These are phyloP conservation scores for Xylariaceae sp. DNA, from an alignment of 2,329 filamentous ascomycete genomes.

Conservation along the genomic window DNA sequence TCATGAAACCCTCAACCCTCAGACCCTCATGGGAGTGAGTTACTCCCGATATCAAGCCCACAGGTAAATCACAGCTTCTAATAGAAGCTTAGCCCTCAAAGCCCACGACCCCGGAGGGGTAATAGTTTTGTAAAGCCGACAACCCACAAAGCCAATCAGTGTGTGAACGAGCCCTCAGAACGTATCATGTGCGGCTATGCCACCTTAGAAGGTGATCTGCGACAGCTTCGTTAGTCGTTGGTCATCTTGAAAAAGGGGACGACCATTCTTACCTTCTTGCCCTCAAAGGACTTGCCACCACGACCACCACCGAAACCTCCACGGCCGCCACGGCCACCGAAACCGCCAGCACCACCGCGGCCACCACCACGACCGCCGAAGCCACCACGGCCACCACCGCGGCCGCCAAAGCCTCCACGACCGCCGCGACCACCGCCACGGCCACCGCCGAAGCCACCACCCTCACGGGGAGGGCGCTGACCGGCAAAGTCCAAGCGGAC, in stretches of 20 bases:
- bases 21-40: conserved; percentile 32
- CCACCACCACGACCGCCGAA: conserved; percentile 38
- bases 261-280: conserved; percentile 57
- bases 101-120: conserved; percentile 43
- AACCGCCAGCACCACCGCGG: conserved; percentile 43
- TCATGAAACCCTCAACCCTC: conserved; percentile 28
- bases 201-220: conserved; percentile 46
- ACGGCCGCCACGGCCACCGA: conserved; percentile 45
- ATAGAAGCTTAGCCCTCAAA: conserved; percentile 46
- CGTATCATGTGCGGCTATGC: conserved; percentile 36
- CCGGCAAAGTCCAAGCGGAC: conserved; percentile 80
- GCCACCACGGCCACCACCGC: conserved; percentile 48
- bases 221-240: conserved; percentile 5
- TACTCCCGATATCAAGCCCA: conserved; percentile 43
- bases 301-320: conserved; percentile 43
- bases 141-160: conserved; percentile 52
- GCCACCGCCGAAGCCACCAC: conserved; percentile 39
- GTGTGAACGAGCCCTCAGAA: conserved; percentile 41
- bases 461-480: conserved; percentile 58
- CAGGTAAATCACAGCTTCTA: conserved; percentile 49
- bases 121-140: conserved; percentile 46
- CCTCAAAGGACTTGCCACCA: conserved; percentile 58
- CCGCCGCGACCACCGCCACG: conserved; percentile 49
- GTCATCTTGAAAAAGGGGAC: background rate
- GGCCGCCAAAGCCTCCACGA: conserved; percentile 45